Conservation (phyloP, 192 early-diverging fungal genomes). For the Helicostylum pulchrum region DNA sequence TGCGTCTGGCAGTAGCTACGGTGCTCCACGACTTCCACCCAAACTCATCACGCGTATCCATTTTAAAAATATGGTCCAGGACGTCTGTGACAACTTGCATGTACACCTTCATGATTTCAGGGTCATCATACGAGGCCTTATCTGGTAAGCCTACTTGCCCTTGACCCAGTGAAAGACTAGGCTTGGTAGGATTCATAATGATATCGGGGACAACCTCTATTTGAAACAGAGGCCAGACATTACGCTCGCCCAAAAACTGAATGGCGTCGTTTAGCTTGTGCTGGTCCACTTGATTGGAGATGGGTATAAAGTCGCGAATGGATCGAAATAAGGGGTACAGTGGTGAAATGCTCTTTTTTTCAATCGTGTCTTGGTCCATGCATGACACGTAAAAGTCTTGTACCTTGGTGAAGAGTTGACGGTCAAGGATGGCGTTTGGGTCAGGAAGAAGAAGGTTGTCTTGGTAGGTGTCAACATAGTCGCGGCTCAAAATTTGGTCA, state of each 20-base stretch:
- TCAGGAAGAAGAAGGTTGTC: constrained; percentile 17
- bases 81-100: constrained; percentile 44
- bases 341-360: constrained; percentile 37
- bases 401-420: constrained; percentile 55
- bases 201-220: constrained; percentile 49
- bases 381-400: constrained; percentile 54
- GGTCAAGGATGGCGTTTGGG: constrained; percentile 38
- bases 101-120: constrained; percentile 43
- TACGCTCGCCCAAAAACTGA: not conserved
- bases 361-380: constrained; percentile 46
- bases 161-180: constrained; percentile 44
- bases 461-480: not conserved
- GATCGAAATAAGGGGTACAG: constrained; percentile 38
- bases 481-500: constrained; percentile 11
- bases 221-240: constrained; percentile 42
- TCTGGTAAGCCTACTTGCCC: constrained; percentile 57
- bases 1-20: constrained; percentile 41
- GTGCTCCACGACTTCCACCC: constrained; percentile 21
- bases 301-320: constrained; percentile 34
- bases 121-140: constrained; percentile 59
- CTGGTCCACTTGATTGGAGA: not conserved
- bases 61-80: constrained; percentile 34
- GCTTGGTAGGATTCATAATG: constrained; percentile 48
- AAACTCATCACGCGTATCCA: constrained; percentile 15
- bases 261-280: constrained; percentile 16